Percentiles rank a stretch among this genome's conserved stretches.
Evolutionary conservation across 2,329 filamentous ascomycete genomes (phyloP).

Genomic region (Salinomyces thailandicus): DNA sequence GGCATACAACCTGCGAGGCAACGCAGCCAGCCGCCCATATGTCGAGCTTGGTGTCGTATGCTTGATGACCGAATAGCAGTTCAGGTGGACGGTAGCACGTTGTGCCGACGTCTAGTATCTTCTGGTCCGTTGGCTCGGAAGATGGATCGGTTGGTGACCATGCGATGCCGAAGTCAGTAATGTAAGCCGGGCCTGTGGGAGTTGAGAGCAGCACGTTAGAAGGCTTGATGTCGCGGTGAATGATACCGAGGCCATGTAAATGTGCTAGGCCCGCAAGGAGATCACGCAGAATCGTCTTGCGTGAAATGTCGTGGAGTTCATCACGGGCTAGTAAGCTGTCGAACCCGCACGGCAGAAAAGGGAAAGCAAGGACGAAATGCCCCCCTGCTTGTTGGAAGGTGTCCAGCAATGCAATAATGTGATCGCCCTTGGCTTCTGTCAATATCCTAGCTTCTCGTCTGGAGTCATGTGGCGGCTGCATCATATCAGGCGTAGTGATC

Average conservation of each 20-base stretch:
- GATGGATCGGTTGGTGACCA: constrained; percentile 55
- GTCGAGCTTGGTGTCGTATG: constrained; percentile 64
- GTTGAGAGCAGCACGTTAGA: constrained; percentile 54
- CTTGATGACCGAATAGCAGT: constrained; percentile 69
- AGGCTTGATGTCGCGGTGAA: constrained; percentile 91
- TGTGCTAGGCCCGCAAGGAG: constrained; percentile 60
- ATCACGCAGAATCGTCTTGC: constrained; percentile 49
- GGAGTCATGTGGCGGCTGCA: constrained; percentile 73
- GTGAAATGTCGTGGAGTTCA: constrained; percentile 19
- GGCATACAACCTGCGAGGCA: constrained; percentile 60
- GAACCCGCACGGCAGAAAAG: constrained; percentile 68
- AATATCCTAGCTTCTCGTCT: constrained; percentile 70
- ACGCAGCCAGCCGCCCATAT: constrained; percentile 85
- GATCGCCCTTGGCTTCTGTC: constrained; percentile 43
- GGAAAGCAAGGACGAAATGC: constrained; percentile 70
- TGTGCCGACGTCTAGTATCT: constrained; percentile 89
- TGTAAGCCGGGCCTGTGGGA: constrained; percentile 56
- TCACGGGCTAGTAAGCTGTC: constrained; percentile 49
- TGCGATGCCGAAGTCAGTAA: constrained; percentile 87
- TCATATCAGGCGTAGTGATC: constrained; percentile 63
- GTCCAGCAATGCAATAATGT: constrained; percentile 58
- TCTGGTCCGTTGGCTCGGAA: constrained; percentile 55
- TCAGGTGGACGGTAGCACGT: constrained; percentile 87
- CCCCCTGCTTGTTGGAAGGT: constrained; percentile 60
- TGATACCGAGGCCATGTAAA: constrained; percentile 64